phyloP scores from a whole-genome alignment of 805 yeast species.

The Kodamaea fukazawae region DNA sequence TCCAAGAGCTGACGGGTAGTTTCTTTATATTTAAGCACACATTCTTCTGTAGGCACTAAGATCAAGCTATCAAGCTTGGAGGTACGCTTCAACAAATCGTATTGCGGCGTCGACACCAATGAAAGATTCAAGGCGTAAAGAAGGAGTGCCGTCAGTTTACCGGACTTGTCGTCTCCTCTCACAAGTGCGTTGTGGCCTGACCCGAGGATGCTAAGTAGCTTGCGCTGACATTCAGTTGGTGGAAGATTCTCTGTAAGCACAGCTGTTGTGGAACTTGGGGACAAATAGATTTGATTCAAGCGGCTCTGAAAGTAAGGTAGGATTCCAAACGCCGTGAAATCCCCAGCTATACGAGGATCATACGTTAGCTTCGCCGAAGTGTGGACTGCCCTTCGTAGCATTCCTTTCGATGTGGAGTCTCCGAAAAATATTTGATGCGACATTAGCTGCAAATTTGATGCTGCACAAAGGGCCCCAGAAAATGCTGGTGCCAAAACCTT shows the following conservation, averaged over 20 bases:
- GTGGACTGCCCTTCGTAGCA: neutral
- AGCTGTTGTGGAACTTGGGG: conserved; percentile 1
- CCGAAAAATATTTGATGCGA: neutral
- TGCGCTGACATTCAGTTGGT: conserved; percentile 22
- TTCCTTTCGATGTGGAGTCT: neutral
- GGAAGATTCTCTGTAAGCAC: conserved; percentile 13
- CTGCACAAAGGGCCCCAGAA: neutral
- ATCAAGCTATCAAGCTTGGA: conserved; percentile 18
- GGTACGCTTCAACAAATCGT: conserved; percentile 11
- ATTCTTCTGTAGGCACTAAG: conserved; percentile 23
- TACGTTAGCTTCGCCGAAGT: conserved; percentile 3
- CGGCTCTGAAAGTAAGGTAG: conserved; percentile 23
- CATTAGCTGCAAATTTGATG: neutral
- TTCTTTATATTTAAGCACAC: conserved; percentile 17
- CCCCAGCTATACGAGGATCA: conserved; percentile 12
- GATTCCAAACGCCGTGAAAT: conserved; percentile 21
- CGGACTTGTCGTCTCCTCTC: conserved; percentile 17
- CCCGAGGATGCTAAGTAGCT: conserved; percentile 16
- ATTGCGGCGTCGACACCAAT: conserved; percentile 19
- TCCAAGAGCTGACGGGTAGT: conserved; percentile 12
- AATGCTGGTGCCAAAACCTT: neutral
- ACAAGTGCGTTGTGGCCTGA: conserved; percentile 16
- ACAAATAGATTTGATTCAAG: conserved; percentile 14
- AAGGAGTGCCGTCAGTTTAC: conserved; percentile 21
- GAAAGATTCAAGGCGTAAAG: conserved; percentile 19